Evolutionary conservation across 257 asterid species (phyloP).

Genomic region (Buddleja alternifolia): DNA sequence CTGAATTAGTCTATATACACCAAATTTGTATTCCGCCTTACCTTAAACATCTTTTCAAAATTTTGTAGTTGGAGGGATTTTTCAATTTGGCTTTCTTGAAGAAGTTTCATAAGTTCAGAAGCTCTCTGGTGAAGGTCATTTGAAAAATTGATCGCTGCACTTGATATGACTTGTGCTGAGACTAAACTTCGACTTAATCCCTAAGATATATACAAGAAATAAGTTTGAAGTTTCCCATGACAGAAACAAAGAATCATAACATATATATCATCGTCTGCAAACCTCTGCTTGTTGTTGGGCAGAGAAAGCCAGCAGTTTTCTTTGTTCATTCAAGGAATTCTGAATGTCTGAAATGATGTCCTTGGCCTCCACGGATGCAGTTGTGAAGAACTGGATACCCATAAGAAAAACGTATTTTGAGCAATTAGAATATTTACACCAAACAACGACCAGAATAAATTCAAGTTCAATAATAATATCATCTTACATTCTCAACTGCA

Average conservation of each 20-base stretch:
- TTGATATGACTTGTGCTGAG: constrained; percentile 68
- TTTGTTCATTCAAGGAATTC: constrained; percentile 59
- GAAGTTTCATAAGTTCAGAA: constrained; percentile 56
- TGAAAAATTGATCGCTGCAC: constrained; percentile 63
- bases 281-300: constrained; percentile 82
- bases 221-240: constrained; percentile 11
- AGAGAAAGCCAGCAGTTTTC: constrained; percentile 52
- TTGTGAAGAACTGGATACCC: constrained; percentile 51
- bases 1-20: constrained; percentile 1
- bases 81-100: constrained; percentile 56
- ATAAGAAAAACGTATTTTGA: neutral
- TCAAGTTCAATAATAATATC: neutral
- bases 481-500: constrained; percentile 62
- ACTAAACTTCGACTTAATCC: constrained; percentile 57
- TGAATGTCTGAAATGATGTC: constrained; percentile 60
- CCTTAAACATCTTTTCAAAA: constrained; percentile 74
- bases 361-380: constrained; percentile 61
- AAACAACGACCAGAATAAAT: neutral
- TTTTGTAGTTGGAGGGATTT: constrained; percentile 51
- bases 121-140: constrained; percentile 57
- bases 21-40: constrained; percentile 20
- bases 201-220: constrained; percentile 36
- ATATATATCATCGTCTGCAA: constrained; percentile 20
- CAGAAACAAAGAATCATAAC: neutral
- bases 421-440: neutral